Conservation (phyloP, 1,284 basidiomycete species). For the Albatrellus sp. region DNA sequence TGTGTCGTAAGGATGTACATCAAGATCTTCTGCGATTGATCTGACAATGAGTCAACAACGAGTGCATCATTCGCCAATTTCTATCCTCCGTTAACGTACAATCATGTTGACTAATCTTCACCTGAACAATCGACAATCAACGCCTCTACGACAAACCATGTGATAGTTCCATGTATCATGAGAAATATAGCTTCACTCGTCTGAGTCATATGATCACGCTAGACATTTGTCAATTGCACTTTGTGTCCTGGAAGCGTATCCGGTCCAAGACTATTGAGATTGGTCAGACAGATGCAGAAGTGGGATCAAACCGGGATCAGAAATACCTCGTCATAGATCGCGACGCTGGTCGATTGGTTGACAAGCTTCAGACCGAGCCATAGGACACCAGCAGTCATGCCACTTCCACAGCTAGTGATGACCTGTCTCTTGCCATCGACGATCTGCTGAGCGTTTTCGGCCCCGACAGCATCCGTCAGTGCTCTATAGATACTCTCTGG, state of each 20-base stretch:
- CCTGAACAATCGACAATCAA: no score
- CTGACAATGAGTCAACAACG: no score
- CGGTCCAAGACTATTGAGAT: slow-evolving; percentile 63
- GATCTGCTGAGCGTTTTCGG: slow-evolving; percentile 39
- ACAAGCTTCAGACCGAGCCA: slow-evolving; percentile 79
- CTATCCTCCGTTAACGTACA: no score
- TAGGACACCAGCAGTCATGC: slow-evolving; percentile 92
- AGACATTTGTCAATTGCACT: slow-evolving; percentile 46
- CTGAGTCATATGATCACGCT: not conserved
- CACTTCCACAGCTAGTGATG: slow-evolving; percentile 77
- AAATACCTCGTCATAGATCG: slow-evolving; percentile 77
- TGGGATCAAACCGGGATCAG: slow-evolving; percentile 1
- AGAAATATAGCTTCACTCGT: no score
- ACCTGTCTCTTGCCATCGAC: slow-evolving; percentile 47
- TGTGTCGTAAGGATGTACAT: no score
- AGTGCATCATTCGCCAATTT: no score
- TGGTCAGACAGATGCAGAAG: slow-evolving; percentile 5
- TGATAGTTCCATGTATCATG: no score
- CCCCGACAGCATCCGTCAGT: slow-evolving; percentile 51
- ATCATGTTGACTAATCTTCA: no score
- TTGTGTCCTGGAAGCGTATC: slow-evolving; percentile 57
- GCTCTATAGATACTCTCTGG: slow-evolving; percentile 42
- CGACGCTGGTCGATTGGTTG: slow-evolving; percentile 38
- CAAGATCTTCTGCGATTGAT: no score
- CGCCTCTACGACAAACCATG: no score